These are phyloP conservation scores for Nemania abortiva DNA, from an alignment of 2,329 filamentous ascomycete genomes.

Conservation along the genomic window DNA sequence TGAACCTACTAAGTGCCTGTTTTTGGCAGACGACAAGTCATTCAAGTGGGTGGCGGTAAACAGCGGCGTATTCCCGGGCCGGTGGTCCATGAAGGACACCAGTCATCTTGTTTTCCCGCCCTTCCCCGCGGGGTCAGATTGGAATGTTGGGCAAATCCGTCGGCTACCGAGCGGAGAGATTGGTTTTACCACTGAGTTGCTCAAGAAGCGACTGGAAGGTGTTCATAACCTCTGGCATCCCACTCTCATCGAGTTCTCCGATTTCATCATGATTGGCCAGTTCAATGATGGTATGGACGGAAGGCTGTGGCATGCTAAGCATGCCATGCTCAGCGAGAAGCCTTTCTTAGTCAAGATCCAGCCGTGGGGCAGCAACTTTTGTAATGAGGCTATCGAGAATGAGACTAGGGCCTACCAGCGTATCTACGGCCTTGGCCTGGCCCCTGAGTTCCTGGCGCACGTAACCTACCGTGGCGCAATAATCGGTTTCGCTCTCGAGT, in stretches of 20 bases:
- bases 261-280: slow-evolving; percentile 2
- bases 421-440: neutral
- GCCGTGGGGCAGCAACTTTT: neutral
- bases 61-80: slow-evolving; percentile 20
- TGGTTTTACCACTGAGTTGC: neutral
- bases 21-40: slow-evolving; percentile 5
- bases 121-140: slow-evolving; percentile 14
- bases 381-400: neutral
- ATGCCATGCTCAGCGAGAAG: slow-evolving; percentile 2
- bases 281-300: neutral
- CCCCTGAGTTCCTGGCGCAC: slow-evolving; percentile 27
- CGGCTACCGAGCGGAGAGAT: slow-evolving; percentile 13
- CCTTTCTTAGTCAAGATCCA: neutral
- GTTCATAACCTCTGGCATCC: slow-evolving; percentile 18
- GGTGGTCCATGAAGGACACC: neutral
- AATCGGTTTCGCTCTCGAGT: slow-evolving; percentile 14
- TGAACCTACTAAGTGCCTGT: slow-evolving; percentile 34
- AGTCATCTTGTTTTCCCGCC: slow-evolving; percentile 14
- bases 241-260: slow-evolving; percentile 18
- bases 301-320: slow-evolving; percentile 2
- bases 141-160: slow-evolving; percentile 27
- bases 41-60: slow-evolving; percentile 30
- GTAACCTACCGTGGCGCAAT: slow-evolving; percentile 22
- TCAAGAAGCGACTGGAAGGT: neutral
- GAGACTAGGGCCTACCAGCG: slow-evolving; percentile 21